Evolutionary conservation across 2,329 filamentous ascomycete genomes (phyloP).

Genomic region (Hypoxylon sp.): DNA sequence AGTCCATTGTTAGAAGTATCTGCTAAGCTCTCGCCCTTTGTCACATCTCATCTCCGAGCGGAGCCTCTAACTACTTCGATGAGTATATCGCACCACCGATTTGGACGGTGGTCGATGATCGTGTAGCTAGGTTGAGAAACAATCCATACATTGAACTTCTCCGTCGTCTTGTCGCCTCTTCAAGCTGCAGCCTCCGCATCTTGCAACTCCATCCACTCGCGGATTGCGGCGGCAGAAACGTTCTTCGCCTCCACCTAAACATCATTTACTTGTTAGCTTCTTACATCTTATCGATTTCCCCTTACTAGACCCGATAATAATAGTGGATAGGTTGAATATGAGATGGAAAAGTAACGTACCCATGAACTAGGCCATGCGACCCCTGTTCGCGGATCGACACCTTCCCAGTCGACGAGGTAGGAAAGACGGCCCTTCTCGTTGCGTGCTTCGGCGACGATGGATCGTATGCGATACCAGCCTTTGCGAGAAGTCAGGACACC

Average conservation of each 20-base stretch:
- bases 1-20: neutral
- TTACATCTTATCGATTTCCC: neutral
- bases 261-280: slow-evolving; percentile 12
- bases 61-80: neutral
- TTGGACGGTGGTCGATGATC: neutral
- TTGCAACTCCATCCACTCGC: slow-evolving; percentile 29
- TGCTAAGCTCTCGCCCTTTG: neutral
- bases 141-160: neutral
- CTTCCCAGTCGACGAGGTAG: slow-evolving; percentile 53
- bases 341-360: slow-evolving; percentile 44
- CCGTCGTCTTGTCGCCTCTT: neutral
- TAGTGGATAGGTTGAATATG: neutral
- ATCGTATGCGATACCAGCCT: slow-evolving; percentile 48
- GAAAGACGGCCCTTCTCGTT: slow-evolving; percentile 8
- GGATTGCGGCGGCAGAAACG: slow-evolving; percentile 33
- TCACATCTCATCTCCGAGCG: neutral
- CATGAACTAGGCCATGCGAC: slow-evolving; percentile 47
- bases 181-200: neutral
- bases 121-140: neutral
- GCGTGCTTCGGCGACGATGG: slow-evolving; percentile 45
- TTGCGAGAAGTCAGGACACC: slow-evolving; percentile 26
- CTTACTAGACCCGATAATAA: neutral
- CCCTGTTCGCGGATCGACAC: slow-evolving; percentile 47
- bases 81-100: neutral
- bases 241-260: slow-evolving; percentile 38